These are phyloP conservation scores for Hirsutella rhossiliensis DNA, from an alignment of 2,329 filamentous ascomycete genomes.

Conservation along the genomic window DNA sequence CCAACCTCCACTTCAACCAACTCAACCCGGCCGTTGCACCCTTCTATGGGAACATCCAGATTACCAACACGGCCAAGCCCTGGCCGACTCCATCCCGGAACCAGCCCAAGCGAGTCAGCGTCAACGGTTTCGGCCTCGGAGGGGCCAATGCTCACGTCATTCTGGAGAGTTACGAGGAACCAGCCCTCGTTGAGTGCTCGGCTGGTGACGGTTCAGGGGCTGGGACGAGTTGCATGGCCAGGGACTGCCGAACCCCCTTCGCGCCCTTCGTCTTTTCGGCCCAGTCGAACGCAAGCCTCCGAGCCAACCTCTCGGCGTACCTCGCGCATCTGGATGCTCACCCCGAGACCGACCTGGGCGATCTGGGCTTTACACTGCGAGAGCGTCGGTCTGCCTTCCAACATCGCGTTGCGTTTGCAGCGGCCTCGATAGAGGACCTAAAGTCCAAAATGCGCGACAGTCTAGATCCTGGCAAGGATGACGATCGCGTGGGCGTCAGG, in stretches of 20 bases:
- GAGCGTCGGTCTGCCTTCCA: background rate
- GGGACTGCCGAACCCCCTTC: too few species aligned
- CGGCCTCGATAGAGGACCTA: background rate
- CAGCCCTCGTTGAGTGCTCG: background rate
- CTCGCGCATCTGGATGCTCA: background rate
- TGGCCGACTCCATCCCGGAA: conserved; percentile 8
- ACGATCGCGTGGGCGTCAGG: too few species aligned
- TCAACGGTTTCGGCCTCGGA: conserved; percentile 29
- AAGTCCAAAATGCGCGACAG: too few species aligned
- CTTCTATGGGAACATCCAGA: conserved; percentile 10
- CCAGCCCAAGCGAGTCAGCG: conserved; percentile 8
- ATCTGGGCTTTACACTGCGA: background rate
- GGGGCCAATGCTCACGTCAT: conserved; percentile 33
- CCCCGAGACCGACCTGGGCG: background rate
- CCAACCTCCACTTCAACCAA: conserved; percentile 16
- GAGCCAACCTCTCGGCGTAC: background rate
- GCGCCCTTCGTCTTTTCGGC: conserved; percentile 5
- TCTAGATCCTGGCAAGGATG: too few species aligned
- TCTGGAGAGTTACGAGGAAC: conserved; percentile 12
- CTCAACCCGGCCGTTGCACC: conserved; percentile 14
- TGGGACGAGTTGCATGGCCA: background rate
- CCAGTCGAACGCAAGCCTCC: background rate
- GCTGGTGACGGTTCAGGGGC: too few species aligned
- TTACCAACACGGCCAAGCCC: conserved; percentile 8
- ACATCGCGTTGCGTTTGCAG: background rate